A percentile compares a stretch with the other conserved stretches of the same genome.
These are phyloP conservation scores for Crotalaria pallida DNA, from an alignment of 306 rosid species.

Conservation along the genomic window DNA sequence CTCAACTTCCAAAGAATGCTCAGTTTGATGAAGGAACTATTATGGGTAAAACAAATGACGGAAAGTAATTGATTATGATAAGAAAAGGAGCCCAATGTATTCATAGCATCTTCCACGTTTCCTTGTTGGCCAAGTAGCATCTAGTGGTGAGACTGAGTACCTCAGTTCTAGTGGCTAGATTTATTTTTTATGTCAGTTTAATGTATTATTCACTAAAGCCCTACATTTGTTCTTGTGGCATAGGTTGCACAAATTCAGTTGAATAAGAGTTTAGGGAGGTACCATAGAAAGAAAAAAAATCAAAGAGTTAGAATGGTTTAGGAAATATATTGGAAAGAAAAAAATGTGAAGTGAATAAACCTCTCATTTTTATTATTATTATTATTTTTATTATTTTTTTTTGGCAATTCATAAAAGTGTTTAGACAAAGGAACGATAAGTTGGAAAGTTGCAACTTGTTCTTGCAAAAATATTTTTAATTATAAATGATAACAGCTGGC, in stretches of 20 bases:
- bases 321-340: not conserved
- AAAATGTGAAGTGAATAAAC: conserved; percentile 14
- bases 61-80: conserved; percentile 21
- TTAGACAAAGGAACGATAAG: not conserved
- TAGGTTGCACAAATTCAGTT: conserved; percentile 19
- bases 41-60: conserved; percentile 17
- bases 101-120: conserved; percentile 25
- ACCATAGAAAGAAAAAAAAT: not conserved
- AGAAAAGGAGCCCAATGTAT: conserved; percentile 8
- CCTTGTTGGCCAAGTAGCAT: conserved; percentile 16
- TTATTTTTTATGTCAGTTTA: not conserved
- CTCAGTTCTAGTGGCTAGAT: conserved; percentile 17
- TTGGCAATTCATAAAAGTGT: not conserved
- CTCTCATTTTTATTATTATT: too few relatives aligned
- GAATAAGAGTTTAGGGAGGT: conserved; percentile 9
- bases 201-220: conserved; percentile 7
- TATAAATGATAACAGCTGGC: too few relatives aligned
- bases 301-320: too few relatives aligned
- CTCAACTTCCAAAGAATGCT: conserved; percentile 28
- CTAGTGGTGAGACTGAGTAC: conserved; percentile 2
- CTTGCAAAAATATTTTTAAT: too few relatives aligned
- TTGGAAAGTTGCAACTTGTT: not conserved
- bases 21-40: not conserved
- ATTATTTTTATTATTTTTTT: too few relatives aligned
- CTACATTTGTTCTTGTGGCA: conserved; percentile 6